Base-by-base conservation (phyloP, 805 yeast species). In the Wickerhamiella parazyma region DNA sequence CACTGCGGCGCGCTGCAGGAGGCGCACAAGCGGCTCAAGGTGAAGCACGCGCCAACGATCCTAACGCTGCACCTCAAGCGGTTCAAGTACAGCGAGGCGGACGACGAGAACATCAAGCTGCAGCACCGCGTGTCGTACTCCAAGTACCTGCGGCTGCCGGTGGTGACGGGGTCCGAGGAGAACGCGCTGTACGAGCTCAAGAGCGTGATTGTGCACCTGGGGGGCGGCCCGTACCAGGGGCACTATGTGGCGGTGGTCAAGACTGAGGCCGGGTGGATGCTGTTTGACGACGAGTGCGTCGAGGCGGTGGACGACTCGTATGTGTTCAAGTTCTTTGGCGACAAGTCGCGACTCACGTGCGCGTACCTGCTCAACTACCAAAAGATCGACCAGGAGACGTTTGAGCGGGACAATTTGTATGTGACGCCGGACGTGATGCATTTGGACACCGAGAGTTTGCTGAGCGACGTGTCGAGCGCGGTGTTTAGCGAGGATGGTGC, bases 171-270 rank as follows among this genome's bases (percentile, higher is more conserved):
- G 40, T 63, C 62, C 19, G 61, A 66, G 12, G 68, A 73, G 1
- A 73, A 73, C 50, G 74, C 73, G 52, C 67, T 78, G 16, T 91
- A 86, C 55, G 95, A 87, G 54, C 64, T 91, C 41, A 80, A 76
- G 49, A 84, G 89, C 0, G 78, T 89, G 35, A 91, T 91, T 10
- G 86, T 91, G 9, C 98, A 91, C 57, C 77, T 91, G 51, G 98
- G 98, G 5, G 94, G 95, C 3, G 96, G 97, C 0, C 96, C 97
- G 1, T 86, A 85, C 65, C 95, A 87, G 62, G 98, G 98, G 0
- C 98, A 91, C 59, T 91, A 91, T 59, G 89, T 91, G 8, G 72
- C 94, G 0, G 65, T 91, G 4, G 80, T 91, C 47, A 85, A 85
- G 56, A 79, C 86, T 4, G 68, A 72, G 18, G 73, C 75, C 33